Base-by-base conservation (phyloP, 2,329 filamentous ascomycete genomes). In the Fusarium napiforme region DNA sequence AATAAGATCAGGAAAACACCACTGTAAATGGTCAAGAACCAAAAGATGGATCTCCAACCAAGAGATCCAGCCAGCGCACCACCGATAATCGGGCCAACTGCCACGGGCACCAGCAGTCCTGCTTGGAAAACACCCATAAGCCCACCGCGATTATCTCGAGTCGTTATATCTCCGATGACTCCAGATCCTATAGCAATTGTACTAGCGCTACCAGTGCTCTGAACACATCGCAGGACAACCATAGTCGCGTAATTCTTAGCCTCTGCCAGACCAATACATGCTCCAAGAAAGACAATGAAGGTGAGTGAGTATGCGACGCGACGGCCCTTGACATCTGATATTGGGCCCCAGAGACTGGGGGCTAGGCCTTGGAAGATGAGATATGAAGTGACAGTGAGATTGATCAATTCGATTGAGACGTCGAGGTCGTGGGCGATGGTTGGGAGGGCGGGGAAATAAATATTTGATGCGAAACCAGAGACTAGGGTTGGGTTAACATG, bases 291-390 rank as follows among this genome's bases (percentile, higher is more conserved):
- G 36, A 90, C 82, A 28, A 80, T 37, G 39, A 88, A 85, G 4
- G 85, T 85, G 30, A 81, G 82, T 19, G 83, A 80, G 63, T 85
- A 87, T n/a, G 84, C 81, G 0, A 81, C 79, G 19, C 86, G 82
- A 7, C 87, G 82, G 0, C 87, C 87, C 10, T 83, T 69, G 1
- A 79, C 79, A 69, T 88, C 87, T 2, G 86, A 85, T 14, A 88
- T 78, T 19, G 84, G 84, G 1, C 86, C 87, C 71, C 87, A 83
- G 45, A 89, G 79, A 30, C 83, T 84, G 0, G 89, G 89, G 0
- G 87, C 85, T 1, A 90, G 71, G 7, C 84, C 88, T 80, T 90
- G 88, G 40, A 90, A 85, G 28, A 90, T 84, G 64, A 86, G 79
- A 53, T 87, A 87, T 0, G 84, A 83, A 5, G 85, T 87, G 1